Conservation (phyloP, 441 rosid species). For the Bocquillonia castaneifolia region DNA sequence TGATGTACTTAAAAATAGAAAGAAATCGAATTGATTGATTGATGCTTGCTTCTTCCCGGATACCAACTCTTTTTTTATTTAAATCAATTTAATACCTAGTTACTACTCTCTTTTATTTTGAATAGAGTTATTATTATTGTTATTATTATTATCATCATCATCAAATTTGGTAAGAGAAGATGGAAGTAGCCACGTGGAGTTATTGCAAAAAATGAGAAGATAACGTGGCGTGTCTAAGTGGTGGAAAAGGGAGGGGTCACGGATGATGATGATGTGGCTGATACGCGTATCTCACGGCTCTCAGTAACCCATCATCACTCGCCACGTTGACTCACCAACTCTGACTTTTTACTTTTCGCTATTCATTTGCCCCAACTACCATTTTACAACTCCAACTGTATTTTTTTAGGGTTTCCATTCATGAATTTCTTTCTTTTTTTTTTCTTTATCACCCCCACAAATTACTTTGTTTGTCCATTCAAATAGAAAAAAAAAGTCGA, state of each 20-base stretch:
- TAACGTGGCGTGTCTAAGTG: constrained; percentile 10
- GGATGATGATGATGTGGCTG: background rate
- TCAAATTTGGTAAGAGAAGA: background rate
- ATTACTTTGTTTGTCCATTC: too few relatives aligned
- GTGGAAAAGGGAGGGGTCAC: background rate
- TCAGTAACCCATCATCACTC: background rate
- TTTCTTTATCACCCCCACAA: too few relatives aligned
- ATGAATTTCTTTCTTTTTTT: too few relatives aligned
- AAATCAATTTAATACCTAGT: too few relatives aligned
- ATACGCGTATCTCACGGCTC: background rate
- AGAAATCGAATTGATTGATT: too few relatives aligned
- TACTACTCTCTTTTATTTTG: background rate
- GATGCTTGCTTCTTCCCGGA: too few relatives aligned
- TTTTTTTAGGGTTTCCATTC: too few relatives aligned
- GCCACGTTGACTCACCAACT: background rate
- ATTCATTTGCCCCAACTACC: background rate
- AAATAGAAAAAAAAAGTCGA: too few relatives aligned
- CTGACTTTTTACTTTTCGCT: background rate
- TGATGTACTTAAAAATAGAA: too few relatives aligned
- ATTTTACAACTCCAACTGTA: background rate
- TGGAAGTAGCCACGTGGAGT: background rate
- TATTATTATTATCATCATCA: too few relatives aligned
- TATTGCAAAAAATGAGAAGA: background rate
- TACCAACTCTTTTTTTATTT: too few relatives aligned
- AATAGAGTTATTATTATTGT: background rate